Evolutionary conservation across 768 basidiomycete species (phyloP), one percentile per base, ranked within the genome.

Genomic region (Pleurotus salmoneostramineus): DNA sequence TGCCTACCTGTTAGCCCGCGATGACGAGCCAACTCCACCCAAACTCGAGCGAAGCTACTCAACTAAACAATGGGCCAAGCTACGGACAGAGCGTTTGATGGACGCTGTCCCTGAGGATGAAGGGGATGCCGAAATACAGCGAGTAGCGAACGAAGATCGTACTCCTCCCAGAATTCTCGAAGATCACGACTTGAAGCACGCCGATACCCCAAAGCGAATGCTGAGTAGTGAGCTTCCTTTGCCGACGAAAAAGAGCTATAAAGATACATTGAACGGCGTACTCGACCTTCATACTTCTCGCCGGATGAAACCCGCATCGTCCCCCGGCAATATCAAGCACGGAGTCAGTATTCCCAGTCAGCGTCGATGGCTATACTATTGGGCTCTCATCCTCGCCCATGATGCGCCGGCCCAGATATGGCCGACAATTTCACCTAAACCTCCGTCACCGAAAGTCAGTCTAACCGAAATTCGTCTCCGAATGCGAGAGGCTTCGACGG

Each of bases 301-400:
- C 42, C 80, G 87, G 12, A 92, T 91, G 88, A 89, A 85, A 59
- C 61, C 61, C 50, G 64, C 69, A 46, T 71, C 69, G 17, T 57
- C 67, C 5, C 61, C 63, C 40, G 64, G 63, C 62, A 75, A 71
- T 58, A 56, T 61, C 60, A 77, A 74, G 65, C 84, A 80, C 62
- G 88, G 88, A 8, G 87, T 92, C 44, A 89, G 85, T 60, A 93
- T 93, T 62, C 88, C 91, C 0, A 89, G 87, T 58, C 92, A 93
- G 68, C 79, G 84, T 2, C 83, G 92, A 15, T 93, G 85, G 77
- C 72, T 95, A 4, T 79, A 83, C 62, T 94, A 93, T 65, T 94
- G 88, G 88, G 82, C 85, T 0, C 74, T 84, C 8, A 65, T 87
- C n/a, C 75, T 89, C 12, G 73, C 80, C 3, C 74, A 79, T 48